These are phyloP conservation scores for Crithidia mellificae DNA, from an alignment of 208 protist species.

Conservation along the genomic window DNA sequence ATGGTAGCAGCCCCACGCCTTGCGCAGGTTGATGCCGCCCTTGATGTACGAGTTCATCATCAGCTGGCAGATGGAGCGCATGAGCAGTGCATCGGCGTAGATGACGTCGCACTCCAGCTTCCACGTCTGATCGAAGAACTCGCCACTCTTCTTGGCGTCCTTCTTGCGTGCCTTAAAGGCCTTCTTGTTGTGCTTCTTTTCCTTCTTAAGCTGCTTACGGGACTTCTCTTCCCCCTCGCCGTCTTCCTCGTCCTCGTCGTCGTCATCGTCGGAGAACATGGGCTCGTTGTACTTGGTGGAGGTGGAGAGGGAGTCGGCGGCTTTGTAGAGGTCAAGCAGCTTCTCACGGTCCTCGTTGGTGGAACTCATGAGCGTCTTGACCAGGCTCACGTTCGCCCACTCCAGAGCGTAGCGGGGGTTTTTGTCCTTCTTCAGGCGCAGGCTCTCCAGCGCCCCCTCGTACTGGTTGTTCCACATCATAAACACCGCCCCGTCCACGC, in stretches of 20 bases:
- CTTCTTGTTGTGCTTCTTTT: slow-evolving; percentile 64
- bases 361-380: slow-evolving; percentile 84
- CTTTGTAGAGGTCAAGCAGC: slow-evolving; percentile 76
- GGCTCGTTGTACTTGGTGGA: slow-evolving; percentile 71
- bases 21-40: slow-evolving; percentile 88
- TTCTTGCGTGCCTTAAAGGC: slow-evolving; percentile 59
- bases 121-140: slow-evolving; percentile 73
- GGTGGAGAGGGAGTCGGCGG: slow-evolving; percentile 72
- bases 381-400: slow-evolving; percentile 73
- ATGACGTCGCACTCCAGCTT: slow-evolving; percentile 92
- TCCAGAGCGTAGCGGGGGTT: slow-evolving; percentile 87
- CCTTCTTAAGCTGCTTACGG: slow-evolving; percentile 15
- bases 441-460: slow-evolving; percentile 50
- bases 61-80: slow-evolving; percentile 82
- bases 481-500: slow-evolving; percentile 56
- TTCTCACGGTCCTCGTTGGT: slow-evolving; percentile 75
- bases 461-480: slow-evolving; percentile 89
- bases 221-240: slow-evolving; percentile 18
- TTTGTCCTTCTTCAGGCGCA: slow-evolving; percentile 65
- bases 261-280: slow-evolving; percentile 61
- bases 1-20: slow-evolving; percentile 87
- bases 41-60: slow-evolving; percentile 93
- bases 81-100: slow-evolving; percentile 85
- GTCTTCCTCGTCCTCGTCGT: slow-evolving; percentile 39
- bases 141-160: slow-evolving; percentile 47